phyloP scores from a whole-genome alignment of 108 stramenopile species.

The Bacterosira constricta region DNA sequence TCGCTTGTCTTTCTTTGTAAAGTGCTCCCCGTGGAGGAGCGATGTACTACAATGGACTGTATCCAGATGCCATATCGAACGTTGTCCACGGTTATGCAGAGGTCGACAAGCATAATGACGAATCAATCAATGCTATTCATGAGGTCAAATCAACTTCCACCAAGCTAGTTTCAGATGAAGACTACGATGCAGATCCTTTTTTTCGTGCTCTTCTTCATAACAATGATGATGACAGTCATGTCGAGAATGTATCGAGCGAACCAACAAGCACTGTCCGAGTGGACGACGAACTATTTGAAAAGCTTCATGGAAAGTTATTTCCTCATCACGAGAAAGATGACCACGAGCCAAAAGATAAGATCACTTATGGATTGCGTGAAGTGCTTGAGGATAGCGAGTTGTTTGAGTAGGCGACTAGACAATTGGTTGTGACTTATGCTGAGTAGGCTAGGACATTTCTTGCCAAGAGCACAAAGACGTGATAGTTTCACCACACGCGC shows the following conservation, averaged over 20 bases:
- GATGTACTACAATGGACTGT: constrained; percentile 6
- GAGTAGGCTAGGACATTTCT: no score
- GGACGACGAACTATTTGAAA: constrained; percentile 27
- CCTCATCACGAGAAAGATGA: constrained; percentile 5
- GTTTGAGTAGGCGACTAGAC: no score
- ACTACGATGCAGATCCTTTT: constrained; percentile 22
- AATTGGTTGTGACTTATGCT: no score
- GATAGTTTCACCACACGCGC: no score
- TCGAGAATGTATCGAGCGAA: constrained; percentile 13
- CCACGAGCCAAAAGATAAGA: not conserved
- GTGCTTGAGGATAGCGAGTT: constrained; percentile 7
- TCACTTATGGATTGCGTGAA: constrained; percentile 20
- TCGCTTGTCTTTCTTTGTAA: not conserved
- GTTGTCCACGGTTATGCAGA: constrained; percentile 31
- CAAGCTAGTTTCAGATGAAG: constrained; percentile 2
- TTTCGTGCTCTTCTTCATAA: constrained; percentile 24
- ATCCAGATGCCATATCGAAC: constrained; percentile 25
- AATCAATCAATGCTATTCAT: not conserved
- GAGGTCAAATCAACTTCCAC: constrained; percentile 9
- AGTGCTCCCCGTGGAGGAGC: constrained; percentile 8
- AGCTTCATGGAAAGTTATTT: constrained; percentile 14
- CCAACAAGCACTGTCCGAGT: constrained; percentile 2
- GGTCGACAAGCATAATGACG: not conserved
- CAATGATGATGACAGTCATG: constrained; percentile 15
- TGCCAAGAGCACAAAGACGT: no score